A percentile compares a stretch with the other conserved stretches of the same genome.
These are phyloP conservation scores for Physcomitrium patens DNA, from an alignment of 225 moss, liverwort and hornwort species.

Conservation along the genomic window DNA sequence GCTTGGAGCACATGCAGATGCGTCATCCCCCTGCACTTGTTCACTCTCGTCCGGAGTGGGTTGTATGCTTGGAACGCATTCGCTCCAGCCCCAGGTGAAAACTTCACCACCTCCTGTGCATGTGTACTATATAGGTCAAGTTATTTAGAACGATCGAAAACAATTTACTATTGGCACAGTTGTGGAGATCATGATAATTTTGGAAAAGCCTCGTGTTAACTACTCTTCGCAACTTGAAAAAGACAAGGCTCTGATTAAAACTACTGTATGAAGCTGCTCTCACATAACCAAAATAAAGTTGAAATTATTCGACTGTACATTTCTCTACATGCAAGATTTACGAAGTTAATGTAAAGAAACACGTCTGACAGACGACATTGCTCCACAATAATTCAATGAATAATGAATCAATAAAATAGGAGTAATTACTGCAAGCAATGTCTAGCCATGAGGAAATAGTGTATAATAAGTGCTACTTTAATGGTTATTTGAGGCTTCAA, in stretches of 20 bases:
- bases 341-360: background rate
- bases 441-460: background rate
- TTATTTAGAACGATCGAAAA: background rate
- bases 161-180: background rate
- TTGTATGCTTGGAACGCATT: slow-evolving; percentile 75
- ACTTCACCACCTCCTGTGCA: slow-evolving; percentile 73
- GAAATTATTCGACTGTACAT: background rate
- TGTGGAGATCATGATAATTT: background rate
- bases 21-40: slow-evolving; percentile 41
- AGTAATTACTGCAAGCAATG: background rate
- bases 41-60: slow-evolving; percentile 50
- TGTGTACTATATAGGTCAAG: slow-evolving; percentile 7
- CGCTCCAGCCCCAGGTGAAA: slow-evolving; percentile 96
- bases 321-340: background rate
- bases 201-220: background rate
- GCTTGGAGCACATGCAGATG: slow-evolving; percentile 36
- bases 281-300: background rate
- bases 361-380: background rate
- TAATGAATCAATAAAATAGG: background rate
- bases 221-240: background rate
- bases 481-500: background rate
- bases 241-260: background rate
- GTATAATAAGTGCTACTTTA: background rate
- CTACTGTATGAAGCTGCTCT: background rate
- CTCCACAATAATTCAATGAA: background rate